Percentiles rank a stretch among this genome's conserved stretches.
These are phyloP conservation scores for Neoconidiobolus thromboides DNA, from an alignment of 371 early-diverging fungal species.

Conservation along the genomic window DNA sequence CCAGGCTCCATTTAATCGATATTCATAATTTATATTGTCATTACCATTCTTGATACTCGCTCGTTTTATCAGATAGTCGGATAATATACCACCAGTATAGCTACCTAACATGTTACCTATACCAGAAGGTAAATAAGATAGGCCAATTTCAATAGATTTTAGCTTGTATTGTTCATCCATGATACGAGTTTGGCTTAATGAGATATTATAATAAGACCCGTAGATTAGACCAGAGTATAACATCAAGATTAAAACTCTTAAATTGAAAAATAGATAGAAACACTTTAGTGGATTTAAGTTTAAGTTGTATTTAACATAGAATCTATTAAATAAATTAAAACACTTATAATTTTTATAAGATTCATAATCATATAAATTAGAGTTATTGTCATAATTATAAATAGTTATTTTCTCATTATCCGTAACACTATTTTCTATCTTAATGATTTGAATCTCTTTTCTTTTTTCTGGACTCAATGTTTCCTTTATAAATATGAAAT, in stretches of 20 bases:
- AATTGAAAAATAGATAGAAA: no score
- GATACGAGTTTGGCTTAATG: slow-evolving; percentile 17
- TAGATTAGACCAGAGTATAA: slow-evolving; percentile 29
- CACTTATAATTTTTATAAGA: no score
- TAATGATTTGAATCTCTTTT: no score
- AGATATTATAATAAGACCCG: slow-evolving; percentile 27
- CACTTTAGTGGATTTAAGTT: no score
- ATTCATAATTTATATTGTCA: slow-evolving; percentile 9
- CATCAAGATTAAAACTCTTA: background rate
- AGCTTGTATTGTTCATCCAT: slow-evolving; percentile 14
- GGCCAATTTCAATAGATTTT: slow-evolving; percentile 19
- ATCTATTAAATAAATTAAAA: no score
- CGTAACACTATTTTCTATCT: no score
- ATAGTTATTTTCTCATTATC: no score
- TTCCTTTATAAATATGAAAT: background rate
- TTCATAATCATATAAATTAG: no score
- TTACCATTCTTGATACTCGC: no score
- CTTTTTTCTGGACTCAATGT: background rate
- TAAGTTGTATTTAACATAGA: no score
- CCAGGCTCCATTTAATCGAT: slow-evolving; percentile 18
- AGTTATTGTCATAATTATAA: no score
- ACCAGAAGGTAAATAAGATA: slow-evolving; percentile 21
- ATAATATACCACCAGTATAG: slow-evolving; percentile 16
- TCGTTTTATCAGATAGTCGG: slow-evolving; percentile 9
- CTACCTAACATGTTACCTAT: slow-evolving; percentile 24